Percentiles rank a stretch among this genome's conserved stretches.
Evolutionary conservation across 2,329 filamentous ascomycete genomes (phyloP).

Genomic region (Cadophora malorum): DNA sequence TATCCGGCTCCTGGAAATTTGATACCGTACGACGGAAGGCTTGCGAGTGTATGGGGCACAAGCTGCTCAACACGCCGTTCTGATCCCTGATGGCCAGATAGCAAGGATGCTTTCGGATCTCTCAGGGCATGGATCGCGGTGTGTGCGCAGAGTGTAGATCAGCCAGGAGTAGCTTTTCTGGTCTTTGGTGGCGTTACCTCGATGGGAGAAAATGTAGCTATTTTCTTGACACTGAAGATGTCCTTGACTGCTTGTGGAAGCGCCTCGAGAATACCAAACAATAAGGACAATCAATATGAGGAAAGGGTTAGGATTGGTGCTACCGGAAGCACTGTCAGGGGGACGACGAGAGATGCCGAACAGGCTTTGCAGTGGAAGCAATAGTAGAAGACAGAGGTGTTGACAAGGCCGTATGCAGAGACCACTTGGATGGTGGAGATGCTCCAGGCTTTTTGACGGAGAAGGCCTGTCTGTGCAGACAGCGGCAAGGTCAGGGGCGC

Average conservation of each 20-base stretch:
- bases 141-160: constrained; percentile 17
- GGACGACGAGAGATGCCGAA: background rate
- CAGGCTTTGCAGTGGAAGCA: constrained; percentile 12
- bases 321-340: background rate
- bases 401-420: constrained; percentile 27
- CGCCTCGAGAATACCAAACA: background rate
- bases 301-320: background rate
- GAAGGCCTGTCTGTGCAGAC: constrained; percentile 29
- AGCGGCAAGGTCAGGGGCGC: constrained; percentile 24
- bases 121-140: constrained; percentile 18
- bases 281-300: background rate
- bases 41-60: constrained; percentile 7
- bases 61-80: constrained; percentile 11
- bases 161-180: background rate
- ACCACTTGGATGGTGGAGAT: constrained; percentile 24
- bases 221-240: background rate
- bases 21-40: constrained; percentile 3
- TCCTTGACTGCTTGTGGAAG: background rate
- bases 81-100: constrained; percentile 1
- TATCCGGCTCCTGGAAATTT: constrained; percentile 8
- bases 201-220: background rate
- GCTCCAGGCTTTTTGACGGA: constrained; percentile 26
- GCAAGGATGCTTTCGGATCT: constrained; percentile 17
- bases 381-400: constrained; percentile 12
- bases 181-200: constrained; percentile 1